Evolutionary conservation across 306 rosid genomes (phyloP).

Genomic region (Cucumis melo): DNA sequence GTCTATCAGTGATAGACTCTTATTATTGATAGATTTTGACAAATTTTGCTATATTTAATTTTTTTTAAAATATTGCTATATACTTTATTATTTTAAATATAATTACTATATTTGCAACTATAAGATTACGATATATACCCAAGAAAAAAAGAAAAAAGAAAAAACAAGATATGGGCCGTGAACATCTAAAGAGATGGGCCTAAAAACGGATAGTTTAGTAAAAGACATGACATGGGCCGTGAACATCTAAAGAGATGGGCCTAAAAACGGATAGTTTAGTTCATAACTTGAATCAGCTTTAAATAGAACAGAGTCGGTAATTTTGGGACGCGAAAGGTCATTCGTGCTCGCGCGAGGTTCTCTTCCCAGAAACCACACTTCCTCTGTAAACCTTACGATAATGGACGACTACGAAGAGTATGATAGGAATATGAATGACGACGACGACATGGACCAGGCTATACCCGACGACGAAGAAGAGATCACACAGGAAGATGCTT

Average conservation of each 20-base stretch:
- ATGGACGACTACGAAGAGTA: conserved; percentile 79
- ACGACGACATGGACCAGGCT: conserved; percentile 27
- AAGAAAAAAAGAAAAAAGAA: too few relatives aligned
- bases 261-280: not conserved
- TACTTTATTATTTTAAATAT: too few relatives aligned
- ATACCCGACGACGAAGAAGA: conserved; percentile 69
- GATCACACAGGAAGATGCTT: conserved; percentile 89
- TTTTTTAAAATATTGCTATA: too few relatives aligned
- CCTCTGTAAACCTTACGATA: not conserved
- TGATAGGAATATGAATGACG: conserved; percentile 51
- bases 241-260: not conserved
- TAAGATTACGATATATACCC: too few relatives aligned
- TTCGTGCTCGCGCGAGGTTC: not conserved
- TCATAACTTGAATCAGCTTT: not conserved
- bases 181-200: not conserved
- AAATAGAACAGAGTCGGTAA: not conserved
- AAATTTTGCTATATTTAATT: too few relatives aligned
- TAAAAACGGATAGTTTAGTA: not conserved
- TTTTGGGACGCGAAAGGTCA: not conserved
- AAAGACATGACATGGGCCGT: not conserved
- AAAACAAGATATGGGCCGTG: not conserved
- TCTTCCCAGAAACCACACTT: not conserved
- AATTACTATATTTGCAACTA: too few relatives aligned
- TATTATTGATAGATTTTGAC: too few relatives aligned
- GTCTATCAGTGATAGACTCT: too few relatives aligned